Evolutionary conservation across 192 early-diverging fungal genomes (phyloP).

Genomic region (Coemansia sp.): DNA sequence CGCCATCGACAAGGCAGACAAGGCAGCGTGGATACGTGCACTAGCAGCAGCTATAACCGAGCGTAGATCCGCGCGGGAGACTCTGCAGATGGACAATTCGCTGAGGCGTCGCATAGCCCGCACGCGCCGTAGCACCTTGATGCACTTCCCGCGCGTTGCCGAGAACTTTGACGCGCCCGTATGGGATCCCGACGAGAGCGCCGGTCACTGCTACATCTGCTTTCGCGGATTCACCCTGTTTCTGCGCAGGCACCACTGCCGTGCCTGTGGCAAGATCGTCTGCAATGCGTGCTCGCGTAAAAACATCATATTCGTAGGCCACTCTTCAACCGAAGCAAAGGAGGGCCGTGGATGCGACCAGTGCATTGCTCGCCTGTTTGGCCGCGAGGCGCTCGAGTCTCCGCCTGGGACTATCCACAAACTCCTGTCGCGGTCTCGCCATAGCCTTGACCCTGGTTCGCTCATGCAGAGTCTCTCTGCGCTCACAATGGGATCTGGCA

Average conservation of each 20-base stretch:
- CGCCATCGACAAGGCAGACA: constrained; percentile 54
- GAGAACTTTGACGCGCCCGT: constrained; percentile 69
- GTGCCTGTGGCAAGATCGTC: constrained; percentile 78
- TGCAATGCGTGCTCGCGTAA: constrained; percentile 69
- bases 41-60: constrained; percentile 60
- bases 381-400: constrained; percentile 49
- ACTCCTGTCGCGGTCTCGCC: constrained; percentile 42
- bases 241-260: constrained; percentile 73
- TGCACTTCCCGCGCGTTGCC: constrained; percentile 60
- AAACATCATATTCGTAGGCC: constrained; percentile 52
- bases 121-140: constrained; percentile 53
- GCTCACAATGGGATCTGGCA: constrained; percentile 23
- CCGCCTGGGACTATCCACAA: constrained; percentile 43
- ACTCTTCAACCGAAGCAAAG: constrained; percentile 23
- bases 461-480: constrained; percentile 45
- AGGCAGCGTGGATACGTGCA: constrained; percentile 65
- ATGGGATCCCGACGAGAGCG: constrained; percentile 72
- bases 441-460: constrained; percentile 46
- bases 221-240: constrained; percentile 67
- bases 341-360: constrained; percentile 57
- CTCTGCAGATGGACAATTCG: constrained; percentile 60
- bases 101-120: constrained; percentile 43
- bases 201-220: constrained; percentile 71
- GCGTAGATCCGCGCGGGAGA: constrained; percentile 57
- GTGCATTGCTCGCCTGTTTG: constrained; percentile 53